Evolutionary conservation across 352 stramenopile species (phyloP), one percentile per base, ranked within the genome.

Genomic region (Phytophthora capsici): DNA sequence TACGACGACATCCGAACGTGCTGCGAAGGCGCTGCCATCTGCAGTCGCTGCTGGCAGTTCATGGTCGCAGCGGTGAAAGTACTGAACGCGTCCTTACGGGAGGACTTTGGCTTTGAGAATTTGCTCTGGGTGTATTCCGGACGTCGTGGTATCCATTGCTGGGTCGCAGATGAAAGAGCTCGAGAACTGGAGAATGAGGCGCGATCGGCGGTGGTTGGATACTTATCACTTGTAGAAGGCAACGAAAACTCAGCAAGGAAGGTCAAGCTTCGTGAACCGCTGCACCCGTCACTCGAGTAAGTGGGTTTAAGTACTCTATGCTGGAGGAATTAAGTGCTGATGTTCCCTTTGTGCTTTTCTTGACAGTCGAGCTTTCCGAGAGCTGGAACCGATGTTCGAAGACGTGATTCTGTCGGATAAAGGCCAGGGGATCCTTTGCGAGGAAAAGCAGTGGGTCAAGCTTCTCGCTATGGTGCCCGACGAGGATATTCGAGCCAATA

Each of bases 51-150:
- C 84, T 99, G 98, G 98, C 87, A 84, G 32, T 99, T 99, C 67
- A 99, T 99, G 97, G 80, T 92, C 17, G 97, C 97, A 47, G 98
- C 98, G 9, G 88, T 99, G 22, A 95, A 98, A 57, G 96, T 99
- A 12, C 83, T 99, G 74, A 93, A 99, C 66, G 59, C 67, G 1
- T 84, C 78, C 17, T 69, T 98, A 57, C 82, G 85, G n/a, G 83
- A 99, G 26, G 98, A 99, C 75, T 99, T 99, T 90, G 97, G 96
- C 6, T 99, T 99, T 72, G 59, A 98, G 60, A 91, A 99, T 74
- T 79, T 99, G 57, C 82, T 99, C 32, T 99, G 97, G 97, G 95
- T 99, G 43, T 99, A 99, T 84, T 99, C 94, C 12, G 98, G 98
- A 60, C 91, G 98, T 64, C 95, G 98, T 90, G 98, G 98, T 77